Percentiles rank a stretch among this genome's conserved stretches.
These are phyloP conservation scores for Macrolepiota albuminosa DNA, from an alignment of 768 basidiomycete species.

Conservation along the genomic window DNA sequence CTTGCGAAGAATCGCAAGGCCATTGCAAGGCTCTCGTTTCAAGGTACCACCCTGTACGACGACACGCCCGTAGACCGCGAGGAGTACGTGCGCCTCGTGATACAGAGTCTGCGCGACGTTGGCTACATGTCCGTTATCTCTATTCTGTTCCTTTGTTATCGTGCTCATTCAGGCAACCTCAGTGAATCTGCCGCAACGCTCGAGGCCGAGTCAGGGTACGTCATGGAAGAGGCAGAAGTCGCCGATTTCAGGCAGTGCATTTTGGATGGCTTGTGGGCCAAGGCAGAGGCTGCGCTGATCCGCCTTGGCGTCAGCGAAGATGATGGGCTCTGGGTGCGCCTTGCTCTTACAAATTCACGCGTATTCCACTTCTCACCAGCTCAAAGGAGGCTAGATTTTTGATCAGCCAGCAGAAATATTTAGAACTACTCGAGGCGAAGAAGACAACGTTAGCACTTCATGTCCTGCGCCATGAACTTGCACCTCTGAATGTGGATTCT, in stretches of 20 bases:
- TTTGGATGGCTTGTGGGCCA: constrained; percentile 74
- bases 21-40: constrained; percentile 59
- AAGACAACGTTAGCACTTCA: constrained; percentile 79
- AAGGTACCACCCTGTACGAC: constrained; percentile 73
- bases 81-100: constrained; percentile 84
- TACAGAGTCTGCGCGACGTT: constrained; percentile 87
- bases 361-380: constrained; percentile 1
- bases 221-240: constrained; percentile 74
- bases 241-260: constrained; percentile 78
- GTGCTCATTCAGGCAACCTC: constrained; percentile 8
- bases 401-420: constrained; percentile 93
- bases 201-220: constrained; percentile 90
- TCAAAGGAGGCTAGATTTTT: constrained; percentile 76
- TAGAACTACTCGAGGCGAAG: constrained; percentile 82
- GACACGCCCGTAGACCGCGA: constrained; percentile 80
- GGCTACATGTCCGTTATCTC: constrained; percentile 58
- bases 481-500: constrained; percentile 72
- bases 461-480: constrained; percentile 84
- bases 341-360: not conserved
- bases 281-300: constrained; percentile 66
- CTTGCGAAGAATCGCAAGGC: constrained; percentile 42
- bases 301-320: constrained; percentile 66
- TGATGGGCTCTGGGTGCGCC: constrained; percentile 64
- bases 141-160: constrained; percentile 10
- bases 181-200: constrained; percentile 88